Conservation (phyloP, 495 filamentous ascomycete species). For the Parmelia sp. region DNA sequence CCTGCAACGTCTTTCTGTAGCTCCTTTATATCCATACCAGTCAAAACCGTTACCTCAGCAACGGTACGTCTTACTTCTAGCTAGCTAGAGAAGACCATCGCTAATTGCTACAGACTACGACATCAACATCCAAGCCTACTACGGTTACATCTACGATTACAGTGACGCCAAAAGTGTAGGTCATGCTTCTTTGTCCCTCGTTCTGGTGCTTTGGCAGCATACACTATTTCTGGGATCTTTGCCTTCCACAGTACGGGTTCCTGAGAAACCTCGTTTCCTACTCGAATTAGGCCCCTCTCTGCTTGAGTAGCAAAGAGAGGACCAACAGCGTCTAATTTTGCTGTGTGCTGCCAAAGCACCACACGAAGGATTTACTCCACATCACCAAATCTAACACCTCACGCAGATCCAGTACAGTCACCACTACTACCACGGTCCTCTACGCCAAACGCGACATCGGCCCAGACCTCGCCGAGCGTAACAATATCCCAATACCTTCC, state of each 20-base stretch:
- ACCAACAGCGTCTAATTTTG: too few relatives aligned
- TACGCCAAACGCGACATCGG: background rate
- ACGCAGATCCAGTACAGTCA: background rate
- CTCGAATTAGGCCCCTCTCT: too few relatives aligned
- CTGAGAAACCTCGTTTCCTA: too few relatives aligned
- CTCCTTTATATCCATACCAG: background rate
- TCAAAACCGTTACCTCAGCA: background rate
- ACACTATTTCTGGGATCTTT: too few relatives aligned
- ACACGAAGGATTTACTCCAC: too few relatives aligned
- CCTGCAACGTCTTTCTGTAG: background rate
- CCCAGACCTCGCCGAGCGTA: background rate
- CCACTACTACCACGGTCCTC: background rate
- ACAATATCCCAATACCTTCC: background rate
- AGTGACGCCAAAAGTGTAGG: background rate
- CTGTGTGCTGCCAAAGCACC: too few relatives aligned
- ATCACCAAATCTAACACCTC: background rate
- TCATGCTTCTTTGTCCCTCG: background rate
- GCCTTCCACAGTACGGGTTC: too few relatives aligned
- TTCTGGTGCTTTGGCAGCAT: too few relatives aligned
- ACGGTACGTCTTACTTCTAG: background rate
- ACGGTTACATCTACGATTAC: background rate
- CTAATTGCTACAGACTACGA: background rate
- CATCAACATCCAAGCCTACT: background rate
- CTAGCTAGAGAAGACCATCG: background rate
- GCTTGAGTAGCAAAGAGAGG: too few relatives aligned